These are phyloP conservation scores for Porpolomopsis calyptriformis DNA, from an alignment of 768 basidiomycete species.

Conservation along the genomic window DNA sequence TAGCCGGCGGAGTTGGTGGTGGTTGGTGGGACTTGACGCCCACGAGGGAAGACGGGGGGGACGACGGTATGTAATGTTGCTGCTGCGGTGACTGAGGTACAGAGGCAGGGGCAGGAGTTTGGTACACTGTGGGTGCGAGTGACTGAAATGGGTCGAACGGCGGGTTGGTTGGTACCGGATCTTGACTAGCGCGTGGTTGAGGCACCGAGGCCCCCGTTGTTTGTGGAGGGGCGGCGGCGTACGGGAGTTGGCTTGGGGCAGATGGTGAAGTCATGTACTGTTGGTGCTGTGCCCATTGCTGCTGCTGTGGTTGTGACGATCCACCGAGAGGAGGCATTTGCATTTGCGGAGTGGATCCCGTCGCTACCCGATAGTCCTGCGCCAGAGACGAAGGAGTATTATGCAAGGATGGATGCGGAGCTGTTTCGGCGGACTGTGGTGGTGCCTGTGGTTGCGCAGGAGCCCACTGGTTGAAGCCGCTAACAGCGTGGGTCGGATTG, in stretches of 20 bases:
- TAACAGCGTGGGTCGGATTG: conserved; percentile 17
- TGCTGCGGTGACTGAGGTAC: conserved; percentile 18
- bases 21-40: conserved; percentile 9
- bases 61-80: conserved; percentile 14
- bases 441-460: conserved; percentile 16
- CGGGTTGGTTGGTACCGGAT: conserved; percentile 11
- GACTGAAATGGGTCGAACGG: conserved; percentile 14
- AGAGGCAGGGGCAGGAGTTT: conserved; percentile 14
- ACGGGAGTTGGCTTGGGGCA: neutral
- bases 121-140: conserved; percentile 15
- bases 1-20: no score
- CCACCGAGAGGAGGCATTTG: conserved; percentile 1
- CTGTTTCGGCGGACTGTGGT: conserved; percentile 10
- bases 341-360: neutral
- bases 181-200: conserved; percentile 17
- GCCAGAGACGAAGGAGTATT: conserved; percentile 3
- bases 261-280: neutral
- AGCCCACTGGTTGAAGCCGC: conserved; percentile 28
- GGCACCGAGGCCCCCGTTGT: conserved; percentile 16
- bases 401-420: conserved; percentile 15
- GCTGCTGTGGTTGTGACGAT: neutral
- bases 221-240: neutral
- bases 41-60: conserved; percentile 16
- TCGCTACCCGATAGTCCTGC: conserved; percentile 9
- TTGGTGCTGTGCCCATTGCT: conserved; percentile 11